A percentile compares a stretch with the other conserved stretches of the same genome.
Conservation (phyloP, 2,329 filamentous ascomycete species). For the Aciculosporium take region DNA sequence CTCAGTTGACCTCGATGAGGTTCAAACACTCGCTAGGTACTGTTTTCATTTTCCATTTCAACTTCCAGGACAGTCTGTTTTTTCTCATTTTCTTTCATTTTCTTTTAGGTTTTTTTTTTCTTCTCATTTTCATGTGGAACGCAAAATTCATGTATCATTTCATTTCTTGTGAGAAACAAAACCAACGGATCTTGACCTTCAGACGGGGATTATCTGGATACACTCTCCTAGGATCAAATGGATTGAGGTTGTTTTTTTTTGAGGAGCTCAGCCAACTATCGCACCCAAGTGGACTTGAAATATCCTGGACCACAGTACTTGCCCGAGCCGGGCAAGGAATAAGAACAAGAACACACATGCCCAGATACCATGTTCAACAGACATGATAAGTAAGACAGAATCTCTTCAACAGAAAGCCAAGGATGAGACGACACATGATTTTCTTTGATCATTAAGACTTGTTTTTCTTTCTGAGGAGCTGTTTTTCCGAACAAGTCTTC, state of each 20-base stretch:
- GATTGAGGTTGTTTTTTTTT: background rate
- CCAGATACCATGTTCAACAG: background rate
- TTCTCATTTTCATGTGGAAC: conserved; percentile 10
- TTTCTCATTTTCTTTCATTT: conserved; percentile 9
- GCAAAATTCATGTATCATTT: conserved; percentile 6
- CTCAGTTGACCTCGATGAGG: conserved; percentile 42
- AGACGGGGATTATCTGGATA: background rate
- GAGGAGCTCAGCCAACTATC: background rate
- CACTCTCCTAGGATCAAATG: background rate
- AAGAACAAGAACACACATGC: background rate
- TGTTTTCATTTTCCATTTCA: conserved; percentile 35
- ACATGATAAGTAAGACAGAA: conserved; percentile 4
- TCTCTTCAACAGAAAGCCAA: background rate
- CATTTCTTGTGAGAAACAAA: conserved; percentile 5
- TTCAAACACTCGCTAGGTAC: conserved; percentile 48
- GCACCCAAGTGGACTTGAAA: conserved; percentile 1
- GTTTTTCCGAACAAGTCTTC: background rate
- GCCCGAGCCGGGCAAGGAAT: conserved; percentile 7
- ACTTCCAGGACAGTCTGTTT: conserved; percentile 27
- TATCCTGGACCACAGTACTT: conserved; percentile 6
- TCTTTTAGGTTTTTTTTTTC: too few species aligned
- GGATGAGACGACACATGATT: background rate
- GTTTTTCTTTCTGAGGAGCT: background rate
- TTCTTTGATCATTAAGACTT: background rate
- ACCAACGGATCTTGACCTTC: background rate